A percentile compares a stretch with the other conserved stretches of the same genome.
Conservation (phyloP, 768 basidiomycete species). For the Boletus reticulatus region DNA sequence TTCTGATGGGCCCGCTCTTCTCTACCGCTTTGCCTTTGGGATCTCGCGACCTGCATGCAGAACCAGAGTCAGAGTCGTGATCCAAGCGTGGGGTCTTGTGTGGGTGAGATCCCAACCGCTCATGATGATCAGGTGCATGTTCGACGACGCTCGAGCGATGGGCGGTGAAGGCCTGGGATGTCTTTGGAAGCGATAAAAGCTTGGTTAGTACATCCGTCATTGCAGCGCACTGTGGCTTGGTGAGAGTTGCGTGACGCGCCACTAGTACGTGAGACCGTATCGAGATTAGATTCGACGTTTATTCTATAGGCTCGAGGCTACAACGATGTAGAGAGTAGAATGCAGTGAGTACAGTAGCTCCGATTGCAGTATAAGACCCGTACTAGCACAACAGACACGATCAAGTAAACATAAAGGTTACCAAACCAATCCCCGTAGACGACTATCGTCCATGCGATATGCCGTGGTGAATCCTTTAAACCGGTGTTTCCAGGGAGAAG, state of each 20-base stretch:
- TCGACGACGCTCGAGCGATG: constrained; percentile 39
- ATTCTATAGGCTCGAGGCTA: too few relatives aligned
- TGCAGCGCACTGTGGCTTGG: background rate
- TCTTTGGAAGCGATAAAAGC: constrained; percentile 48
- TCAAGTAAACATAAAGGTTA: too few relatives aligned
- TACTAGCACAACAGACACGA: too few relatives aligned
- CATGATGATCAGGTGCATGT: constrained; percentile 25
- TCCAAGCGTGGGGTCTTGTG: constrained; percentile 68
- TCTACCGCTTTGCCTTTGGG: constrained; percentile 24
- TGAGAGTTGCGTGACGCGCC: too few relatives aligned
- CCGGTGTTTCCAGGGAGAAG: background rate
- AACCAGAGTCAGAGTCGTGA: constrained; percentile 64
- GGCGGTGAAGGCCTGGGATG: constrained; percentile 49
- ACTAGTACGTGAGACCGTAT: too few relatives aligned
- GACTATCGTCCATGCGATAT: background rate
- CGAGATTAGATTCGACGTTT: too few relatives aligned
- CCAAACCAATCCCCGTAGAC: too few relatives aligned
- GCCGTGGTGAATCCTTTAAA: constrained; percentile 3
- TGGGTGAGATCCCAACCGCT: constrained; percentile 56
- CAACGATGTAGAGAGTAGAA: too few relatives aligned
- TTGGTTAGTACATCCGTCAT: constrained; percentile 39
- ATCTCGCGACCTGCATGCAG: constrained; percentile 55
- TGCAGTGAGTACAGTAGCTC: background rate
- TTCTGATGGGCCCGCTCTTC: constrained; percentile 40
- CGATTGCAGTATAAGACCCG: background rate